Base-by-base conservation (phyloP, 441 rosid species). In the Populus hybrid region DNA sequence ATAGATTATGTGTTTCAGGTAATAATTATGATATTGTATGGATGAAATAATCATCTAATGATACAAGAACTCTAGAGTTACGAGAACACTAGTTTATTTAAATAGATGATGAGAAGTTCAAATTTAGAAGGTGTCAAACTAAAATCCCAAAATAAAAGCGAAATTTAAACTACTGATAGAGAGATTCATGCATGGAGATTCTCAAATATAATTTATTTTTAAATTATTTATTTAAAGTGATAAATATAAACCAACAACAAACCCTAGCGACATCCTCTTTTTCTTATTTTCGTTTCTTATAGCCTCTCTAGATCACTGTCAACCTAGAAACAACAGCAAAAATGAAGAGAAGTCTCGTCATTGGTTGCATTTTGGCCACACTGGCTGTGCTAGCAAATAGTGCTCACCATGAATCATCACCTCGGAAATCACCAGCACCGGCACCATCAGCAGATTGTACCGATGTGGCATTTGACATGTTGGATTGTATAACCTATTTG, bases 401-500 rank as follows among this genome's bases (percentile, higher is more conserved):
- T 23, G 67, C 19, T 7, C 12, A 9, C 28, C 67, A 64, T 21
- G 36, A 8, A 16, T n/a, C 38, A 7, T 9, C 38, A 18, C n/a
- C 10, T 19, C 8, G 3, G 26, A 19, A 14, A 2, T 30, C 80
- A 9, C 50, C 78, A 18, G 5, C 79, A 23, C 42, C 82, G 1
- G 24, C 81, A 19, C 50, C 79, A 1, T 5, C 78, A 2, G 72
- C 63, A 8, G 78, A 69, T 16, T 86, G 89, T 71, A 30, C 70
- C 0, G n/a, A 26, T 0, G 46, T 86, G 10, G 73, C 83, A 6
- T 85, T 53, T 6, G 69, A 79, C 63, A 85, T 88, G 89, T 10
- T 72, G 1, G 82, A 82, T 46, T 86, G 92, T 67, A 1, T 84
- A 14, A 57, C 80, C 3, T 86, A 78, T 72, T 23, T 88, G 26